A percentile compares a stretch with the other conserved stretches of the same genome.
Evolutionary conservation across 495 filamentous ascomycete genomes (phyloP).

Genomic region (Aspergillus wentii): DNA sequence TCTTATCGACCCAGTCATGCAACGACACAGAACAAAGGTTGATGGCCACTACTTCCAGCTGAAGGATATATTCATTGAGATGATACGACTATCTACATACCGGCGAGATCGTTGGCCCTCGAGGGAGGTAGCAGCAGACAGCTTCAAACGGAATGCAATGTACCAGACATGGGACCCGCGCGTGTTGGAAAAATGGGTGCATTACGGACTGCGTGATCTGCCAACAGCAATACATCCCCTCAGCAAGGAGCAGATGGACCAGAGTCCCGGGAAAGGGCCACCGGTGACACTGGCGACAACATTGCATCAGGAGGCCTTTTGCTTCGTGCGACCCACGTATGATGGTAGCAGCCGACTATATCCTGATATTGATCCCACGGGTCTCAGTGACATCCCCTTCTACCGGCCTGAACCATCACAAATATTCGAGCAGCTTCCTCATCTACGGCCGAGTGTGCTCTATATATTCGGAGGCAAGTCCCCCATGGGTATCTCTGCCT

Average conservation of each 20-base stretch:
- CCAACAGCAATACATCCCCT: slow-evolving; percentile 41
- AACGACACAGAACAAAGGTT: slow-evolving; percentile 23
- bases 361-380: neutral
- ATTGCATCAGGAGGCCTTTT: slow-evolving; percentile 55
- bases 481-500: slow-evolving; percentile 38
- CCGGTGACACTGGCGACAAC: slow-evolving; percentile 54
- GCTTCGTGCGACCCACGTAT: slow-evolving; percentile 27
- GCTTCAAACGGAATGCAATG: slow-evolving; percentile 47
- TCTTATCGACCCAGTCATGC: slow-evolving; percentile 67
- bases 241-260: slow-evolving; percentile 17
- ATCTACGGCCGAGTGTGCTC: slow-evolving; percentile 56
- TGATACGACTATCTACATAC: slow-evolving; percentile 24
- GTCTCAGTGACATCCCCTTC: neutral
- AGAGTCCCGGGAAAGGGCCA: neutral
- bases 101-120: slow-evolving; percentile 59
- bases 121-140: slow-evolving; percentile 40
- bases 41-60: slow-evolving; percentile 2
- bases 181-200: slow-evolving; percentile 50
- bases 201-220: slow-evolving; percentile 49
- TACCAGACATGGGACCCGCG: slow-evolving; percentile 58
- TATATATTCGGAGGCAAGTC: slow-evolving; percentile 60
- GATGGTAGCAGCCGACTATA: slow-evolving; percentile 4
- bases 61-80: slow-evolving; percentile 1
- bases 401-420: slow-evolving; percentile 51
- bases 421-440: slow-evolving; percentile 47